Base-by-base conservation (phyloP, 2,329 filamentous ascomycete genomes). In the Diplodia corticola region DNA sequence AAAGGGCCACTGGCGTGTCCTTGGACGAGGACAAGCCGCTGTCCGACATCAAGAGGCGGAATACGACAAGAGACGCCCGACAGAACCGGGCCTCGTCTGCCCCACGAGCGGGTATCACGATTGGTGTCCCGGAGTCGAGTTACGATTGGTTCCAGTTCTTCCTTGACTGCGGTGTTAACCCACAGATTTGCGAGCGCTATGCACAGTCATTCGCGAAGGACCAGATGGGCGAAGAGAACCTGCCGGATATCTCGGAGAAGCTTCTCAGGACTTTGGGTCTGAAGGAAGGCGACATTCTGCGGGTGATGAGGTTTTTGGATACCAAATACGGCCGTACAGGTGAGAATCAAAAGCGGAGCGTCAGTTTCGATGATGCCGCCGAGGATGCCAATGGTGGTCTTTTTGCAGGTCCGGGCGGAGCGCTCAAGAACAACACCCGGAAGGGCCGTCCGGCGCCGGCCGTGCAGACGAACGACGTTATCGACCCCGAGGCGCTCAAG, bases 81-180 rank as follows among this genome's bases (percentile, higher is more conserved):
- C 17, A 44, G 7, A 44, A 20, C 40, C 17, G 40, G 50, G 91
- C 88, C 76, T 86, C 84, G 1, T 70, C 73, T 69, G 67, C 75
- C 72, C 59, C 66, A 66, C 71, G 67, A 59, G 82, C 85, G 9
- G 89, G 89, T 13, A 89, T 86, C n/a, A 85, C 85, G 1, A 81
- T 92, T 35, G 84, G 90, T 70, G 82, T 84, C 73, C 35, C 63
- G 24, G 89, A 89, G 77, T 84, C 90, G 0, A 89, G 95, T 55
- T 96, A 98, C 76, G 95, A 99, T 77, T 99, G 95, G 95, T 99
- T 99, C 74, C 93, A 97, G 75, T 98, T 99, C 81, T 99, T 99
- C 83, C 82, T 99, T 48, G 88, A 89, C 69, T 96, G 93, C 76
- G 94, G 96, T 54, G 92, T 98, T 72, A 90, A 93, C 51, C 91